Evolutionary conservation across 2,329 filamentous ascomycete genomes (phyloP).

Genomic region (Ophiocordyceps camponoti-rufipedis): DNA sequence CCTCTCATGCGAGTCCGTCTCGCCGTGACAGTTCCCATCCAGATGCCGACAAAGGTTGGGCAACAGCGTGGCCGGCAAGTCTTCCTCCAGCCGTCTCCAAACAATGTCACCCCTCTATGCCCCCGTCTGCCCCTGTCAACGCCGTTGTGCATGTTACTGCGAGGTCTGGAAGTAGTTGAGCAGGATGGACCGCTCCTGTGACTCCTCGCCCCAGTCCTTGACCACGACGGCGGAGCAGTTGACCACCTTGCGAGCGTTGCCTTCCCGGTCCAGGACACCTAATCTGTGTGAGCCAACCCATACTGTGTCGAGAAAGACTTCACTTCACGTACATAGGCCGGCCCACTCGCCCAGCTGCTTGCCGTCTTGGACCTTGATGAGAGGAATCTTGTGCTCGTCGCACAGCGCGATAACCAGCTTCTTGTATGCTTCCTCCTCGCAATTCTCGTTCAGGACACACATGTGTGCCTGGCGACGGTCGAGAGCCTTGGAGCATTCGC

Average conservation of each 20-base stretch:
- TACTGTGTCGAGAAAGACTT: not conserved
- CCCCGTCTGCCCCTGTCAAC: constrained; percentile 18
- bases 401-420: constrained; percentile 98
- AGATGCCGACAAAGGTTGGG: constrained; percentile 25
- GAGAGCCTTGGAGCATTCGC: constrained; percentile 96
- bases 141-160: constrained; percentile 29
- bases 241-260: constrained; percentile 98
- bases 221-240: constrained; percentile 99
- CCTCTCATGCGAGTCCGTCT: constrained; percentile 15
- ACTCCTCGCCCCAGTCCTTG: constrained; percentile 99
- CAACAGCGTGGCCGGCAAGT: constrained; percentile 26
- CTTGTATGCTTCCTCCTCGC: constrained; percentile 99
- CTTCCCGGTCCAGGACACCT: constrained; percentile 98
- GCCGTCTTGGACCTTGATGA: constrained; percentile 99
- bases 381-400: constrained; percentile 98
- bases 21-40: constrained; percentile 17
- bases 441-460: constrained; percentile 99
- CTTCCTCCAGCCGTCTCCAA: constrained; percentile 15
- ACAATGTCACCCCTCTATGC: constrained; percentile 20
- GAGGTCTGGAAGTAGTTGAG: constrained; percentile 99
- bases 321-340: constrained; percentile 71
- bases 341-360: constrained; percentile 99
- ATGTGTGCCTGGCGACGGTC: constrained; percentile 98
- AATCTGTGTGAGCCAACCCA: constrained; percentile 1
- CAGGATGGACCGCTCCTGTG: constrained; percentile 93